Base-by-base conservation (phyloP, 75 land plant species). In the Cupressus sempervirens region DNA sequence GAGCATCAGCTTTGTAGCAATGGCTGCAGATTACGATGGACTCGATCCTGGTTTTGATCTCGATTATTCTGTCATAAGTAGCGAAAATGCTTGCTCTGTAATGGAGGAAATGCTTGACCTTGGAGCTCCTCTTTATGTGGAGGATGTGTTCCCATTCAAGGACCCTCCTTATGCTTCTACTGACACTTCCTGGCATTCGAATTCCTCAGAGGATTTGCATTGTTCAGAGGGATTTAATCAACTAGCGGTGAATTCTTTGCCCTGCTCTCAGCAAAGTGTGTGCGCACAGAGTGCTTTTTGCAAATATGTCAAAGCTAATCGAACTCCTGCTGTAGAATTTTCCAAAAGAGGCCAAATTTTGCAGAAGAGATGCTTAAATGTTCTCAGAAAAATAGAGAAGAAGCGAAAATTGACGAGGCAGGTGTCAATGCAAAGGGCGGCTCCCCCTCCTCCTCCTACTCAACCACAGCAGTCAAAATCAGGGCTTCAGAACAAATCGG, bases 181-280 rank as follows among this genome's bases (percentile, higher is more conserved):
- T 36, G 77, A 75, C 36, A 16, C 77, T 75, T 75, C 77, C 16
- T 75, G 41, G 77, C 36, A 75, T 16, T 75, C 77, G 20, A 76
- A 40, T 30, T 76, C 79, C 41, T 76, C 79, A 1, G 79, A 76
- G 20, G 79, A 76, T 23, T 20, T 62, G 26, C 6, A 62, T 0
- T 18, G 5, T 5, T 2, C 38, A 41, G 79, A 76, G n/a, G n/a
- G 43, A 76, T 20, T 76, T 76, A 18, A 32, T 76, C 79, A 13
- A 62, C 3, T 10, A 36, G 30, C 36, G 35, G 74, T 30, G 5
- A 26, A 62, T 72, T 72, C 74, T 32, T 72, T 7, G 26, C 23
- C 23, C 23, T 16, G n/a, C 26, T 26, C 67, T 26, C 29, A 6
- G 4, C 65, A 23, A 6, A 62, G n/a, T 62, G 29, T 75, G 77